Conservation (phyloP, 805 yeast species). For the Ogataea methanolica region DNA sequence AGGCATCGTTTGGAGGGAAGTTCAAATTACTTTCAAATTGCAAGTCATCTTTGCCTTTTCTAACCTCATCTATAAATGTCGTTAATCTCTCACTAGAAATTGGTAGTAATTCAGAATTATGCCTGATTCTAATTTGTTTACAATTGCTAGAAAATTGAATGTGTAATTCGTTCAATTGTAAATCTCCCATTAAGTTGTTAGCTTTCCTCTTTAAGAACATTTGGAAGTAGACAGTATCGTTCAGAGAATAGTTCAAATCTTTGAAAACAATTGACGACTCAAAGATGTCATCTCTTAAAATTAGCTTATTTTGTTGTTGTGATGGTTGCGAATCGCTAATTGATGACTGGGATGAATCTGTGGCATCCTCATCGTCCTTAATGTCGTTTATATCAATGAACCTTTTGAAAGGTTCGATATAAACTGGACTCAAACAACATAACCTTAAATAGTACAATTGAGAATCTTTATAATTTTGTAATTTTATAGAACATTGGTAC, state of each 20-base stretch:
- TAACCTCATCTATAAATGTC: constrained; percentile 1
- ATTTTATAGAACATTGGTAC: constrained; percentile 32
- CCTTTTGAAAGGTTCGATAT: constrained; percentile 2
- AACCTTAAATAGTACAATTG: constrained; percentile 31
- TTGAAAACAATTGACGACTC: constrained; percentile 16
- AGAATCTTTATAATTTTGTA: constrained; percentile 30
- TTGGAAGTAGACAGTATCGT: constrained; percentile 28
- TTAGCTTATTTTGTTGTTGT: constrained; percentile 5
- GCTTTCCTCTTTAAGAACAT: constrained; percentile 25
- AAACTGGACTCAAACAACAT: constrained; percentile 17
- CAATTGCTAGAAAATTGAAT: constrained; percentile 18
- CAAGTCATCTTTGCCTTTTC: constrained; percentile 3
- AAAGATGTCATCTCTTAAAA: constrained; percentile 16
- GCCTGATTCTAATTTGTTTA: constrained; percentile 7
- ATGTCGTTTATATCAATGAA: constrained; percentile 4
- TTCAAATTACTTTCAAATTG: constrained; percentile 14
- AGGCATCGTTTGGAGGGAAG: constrained; percentile 3
- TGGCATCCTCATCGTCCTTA: neutral
- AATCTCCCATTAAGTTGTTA: constrained; percentile 16
- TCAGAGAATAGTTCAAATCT: constrained; percentile 12
- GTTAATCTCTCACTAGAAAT: neutral
- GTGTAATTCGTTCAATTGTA: constrained; percentile 15
- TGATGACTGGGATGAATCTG: neutral
- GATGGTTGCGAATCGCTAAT: neutral
- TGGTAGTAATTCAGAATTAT: constrained; percentile 3